Evolutionary conservation across 371 early-diverging fungal species (phyloP).

Genomic region (Mucor mucedo): DNA sequence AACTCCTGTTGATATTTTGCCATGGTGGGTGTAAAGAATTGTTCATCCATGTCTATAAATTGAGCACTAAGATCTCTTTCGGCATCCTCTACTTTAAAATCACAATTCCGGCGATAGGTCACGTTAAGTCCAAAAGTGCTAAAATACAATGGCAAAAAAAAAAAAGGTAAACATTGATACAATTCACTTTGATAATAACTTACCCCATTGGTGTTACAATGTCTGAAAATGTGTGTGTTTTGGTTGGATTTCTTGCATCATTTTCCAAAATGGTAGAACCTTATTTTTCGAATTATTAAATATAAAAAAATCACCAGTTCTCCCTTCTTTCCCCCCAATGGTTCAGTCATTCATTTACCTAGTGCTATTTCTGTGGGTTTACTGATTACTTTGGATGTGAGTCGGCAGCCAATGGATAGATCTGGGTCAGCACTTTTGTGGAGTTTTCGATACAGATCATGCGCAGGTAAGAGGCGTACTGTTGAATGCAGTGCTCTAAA

Average conservation of each 20-base stretch:
- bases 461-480: slow-evolving; percentile 78
- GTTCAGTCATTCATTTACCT: slow-evolving; percentile 37
- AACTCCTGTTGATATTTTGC: slow-evolving; percentile 57
- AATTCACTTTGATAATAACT: not conserved
- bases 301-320: slow-evolving; percentile 1
- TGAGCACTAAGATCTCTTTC: slow-evolving; percentile 46
- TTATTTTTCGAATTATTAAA: slow-evolving; percentile 16
- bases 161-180: not conserved
- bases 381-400: slow-evolving; percentile 41
- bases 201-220: slow-evolving; percentile 79
- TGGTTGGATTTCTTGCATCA: slow-evolving; percentile 56
- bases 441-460: slow-evolving; percentile 61
- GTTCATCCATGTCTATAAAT: slow-evolving; percentile 44
- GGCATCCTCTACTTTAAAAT: slow-evolving; percentile 73
- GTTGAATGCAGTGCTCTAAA: slow-evolving; percentile 84
- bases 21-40: slow-evolving; percentile 51
- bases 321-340: too few relatives aligned
- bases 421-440: slow-evolving; percentile 43
- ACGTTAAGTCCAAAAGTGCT: slow-evolving; percentile 78
- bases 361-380: slow-evolving; percentile 59
- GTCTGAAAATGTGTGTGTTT: slow-evolving; percentile 66
- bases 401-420: slow-evolving; percentile 71
- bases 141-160: slow-evolving; percentile 6
- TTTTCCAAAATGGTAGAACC: slow-evolving; percentile 56
- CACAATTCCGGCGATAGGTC: slow-evolving; percentile 80